Percentiles rank a stretch among this genome's conserved stretches.
phyloP scores from a whole-genome alignment of 441 rosid species.

The Rhodomyrtus psidioides region DNA sequence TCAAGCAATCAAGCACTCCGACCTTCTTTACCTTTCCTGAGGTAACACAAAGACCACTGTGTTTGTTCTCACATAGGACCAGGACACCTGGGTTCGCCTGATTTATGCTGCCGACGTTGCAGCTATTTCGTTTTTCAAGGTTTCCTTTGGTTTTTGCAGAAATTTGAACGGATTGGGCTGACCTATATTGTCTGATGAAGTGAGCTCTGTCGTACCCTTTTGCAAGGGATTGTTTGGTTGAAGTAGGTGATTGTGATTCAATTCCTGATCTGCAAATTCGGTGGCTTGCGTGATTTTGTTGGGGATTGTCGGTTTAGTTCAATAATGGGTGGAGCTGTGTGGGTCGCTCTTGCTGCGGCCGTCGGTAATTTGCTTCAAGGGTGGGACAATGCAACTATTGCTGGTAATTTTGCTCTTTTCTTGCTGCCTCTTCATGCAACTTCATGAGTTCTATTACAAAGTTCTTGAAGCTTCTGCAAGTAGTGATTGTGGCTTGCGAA shows the following conservation, averaged over 20 bases:
- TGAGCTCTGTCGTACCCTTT: neutral
- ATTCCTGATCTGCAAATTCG: neutral
- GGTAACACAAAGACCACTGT: neutral
- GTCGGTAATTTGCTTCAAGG: conserved; percentile 94
- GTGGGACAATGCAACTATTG: conserved; percentile 99
- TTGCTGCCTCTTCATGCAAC: neutral
- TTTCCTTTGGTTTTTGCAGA: neutral
- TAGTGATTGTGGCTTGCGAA: neutral
- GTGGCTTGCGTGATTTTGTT: neutral
- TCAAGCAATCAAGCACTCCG: neutral
- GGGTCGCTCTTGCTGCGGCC: conserved; percentile 89
- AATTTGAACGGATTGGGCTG: neutral
- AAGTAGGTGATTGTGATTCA: neutral
- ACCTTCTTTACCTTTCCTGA: neutral
- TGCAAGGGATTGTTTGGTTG: neutral
- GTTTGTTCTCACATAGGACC: neutral
- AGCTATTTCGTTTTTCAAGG: neutral
- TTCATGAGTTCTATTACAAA: too few species aligned
- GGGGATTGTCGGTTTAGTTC: neutral
- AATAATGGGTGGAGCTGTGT: conserved; percentile 79
- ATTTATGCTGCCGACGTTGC: neutral
- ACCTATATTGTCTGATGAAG: neutral
- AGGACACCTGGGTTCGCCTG: neutral
- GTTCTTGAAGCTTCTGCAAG: too few species aligned
- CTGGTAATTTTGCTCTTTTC: conserved; percentile 36